Conservation (phyloP, 306 rosid species). For the Benincasa hispida region DNA sequence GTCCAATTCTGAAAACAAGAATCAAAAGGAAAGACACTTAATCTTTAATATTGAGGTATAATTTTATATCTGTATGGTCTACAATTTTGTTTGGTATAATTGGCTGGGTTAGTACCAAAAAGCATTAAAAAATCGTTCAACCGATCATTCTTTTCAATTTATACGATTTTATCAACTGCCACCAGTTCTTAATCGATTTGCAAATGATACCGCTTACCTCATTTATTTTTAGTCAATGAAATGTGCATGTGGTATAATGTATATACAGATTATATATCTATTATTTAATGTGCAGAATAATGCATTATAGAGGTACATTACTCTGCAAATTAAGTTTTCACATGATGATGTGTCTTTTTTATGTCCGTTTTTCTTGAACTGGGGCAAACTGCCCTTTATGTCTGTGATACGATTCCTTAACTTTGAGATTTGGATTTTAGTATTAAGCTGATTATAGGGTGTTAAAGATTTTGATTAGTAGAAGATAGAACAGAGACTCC, state of each 20-base stretch:
- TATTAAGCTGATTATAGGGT: not conserved
- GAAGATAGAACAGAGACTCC: not conserved
- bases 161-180: not conserved
- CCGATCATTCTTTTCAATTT: not conserved
- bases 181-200: not conserved
- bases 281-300: not conserved
- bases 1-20: conserved; percentile 52
- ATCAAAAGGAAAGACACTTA: conserved; percentile 56
- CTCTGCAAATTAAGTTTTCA: not conserved
- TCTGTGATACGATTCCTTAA: not conserved
- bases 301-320: not conserved
- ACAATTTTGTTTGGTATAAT: not conserved
- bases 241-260: not conserved
- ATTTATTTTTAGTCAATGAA: not conserved
- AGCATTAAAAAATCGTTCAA: not conserved
- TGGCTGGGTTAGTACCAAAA: not conserved
- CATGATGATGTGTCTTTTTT: not conserved
- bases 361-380: not conserved
- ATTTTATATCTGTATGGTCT: not conserved
- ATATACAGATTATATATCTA: not conserved
- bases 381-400: not conserved
- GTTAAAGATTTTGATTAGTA: not conserved
- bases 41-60: conserved; percentile 79
- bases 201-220: not conserved
- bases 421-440: not conserved